Conservation (phyloP, 176 grass and related monocot species). For the Eremochloa ophiuroides region DNA sequence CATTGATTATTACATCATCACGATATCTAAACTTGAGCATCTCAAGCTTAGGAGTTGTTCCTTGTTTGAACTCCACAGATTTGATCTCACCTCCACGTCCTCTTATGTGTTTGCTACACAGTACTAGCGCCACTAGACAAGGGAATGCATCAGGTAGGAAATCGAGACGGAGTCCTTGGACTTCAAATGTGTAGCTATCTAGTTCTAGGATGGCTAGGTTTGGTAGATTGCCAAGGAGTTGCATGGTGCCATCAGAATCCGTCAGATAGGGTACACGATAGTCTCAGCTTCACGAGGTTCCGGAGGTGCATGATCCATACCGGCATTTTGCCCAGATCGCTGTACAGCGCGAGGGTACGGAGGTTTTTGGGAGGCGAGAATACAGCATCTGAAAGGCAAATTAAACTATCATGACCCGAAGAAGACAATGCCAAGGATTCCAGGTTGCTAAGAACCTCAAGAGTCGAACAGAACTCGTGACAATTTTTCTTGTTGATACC, state of each 20-base stretch:
- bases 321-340: neutral
- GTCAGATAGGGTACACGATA: neutral
- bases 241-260: neutral
- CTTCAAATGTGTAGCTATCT: neutral
- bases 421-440: neutral
- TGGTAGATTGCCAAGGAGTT: neutral
- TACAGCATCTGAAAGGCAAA: neutral
- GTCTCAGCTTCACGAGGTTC: neutral
- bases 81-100: neutral
- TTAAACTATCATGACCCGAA: neutral
- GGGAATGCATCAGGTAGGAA: neutral
- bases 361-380: neutral
- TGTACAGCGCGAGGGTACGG: neutral
- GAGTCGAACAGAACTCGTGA: neutral
- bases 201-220: neutral
- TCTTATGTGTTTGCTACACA: rapidly evolving
- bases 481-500: neutral
- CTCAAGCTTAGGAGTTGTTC: neutral
- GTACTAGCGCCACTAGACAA: neutral
- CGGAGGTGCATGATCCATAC: neutral
- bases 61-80: neutral
- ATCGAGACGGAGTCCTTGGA: neutral
- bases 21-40: neutral
- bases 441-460: neutral
- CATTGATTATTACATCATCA: neutral